These are phyloP conservation scores for Noccaea bulbosa DNA, from an alignment of 345 rosid genomes.

Conservation along the genomic window DNA sequence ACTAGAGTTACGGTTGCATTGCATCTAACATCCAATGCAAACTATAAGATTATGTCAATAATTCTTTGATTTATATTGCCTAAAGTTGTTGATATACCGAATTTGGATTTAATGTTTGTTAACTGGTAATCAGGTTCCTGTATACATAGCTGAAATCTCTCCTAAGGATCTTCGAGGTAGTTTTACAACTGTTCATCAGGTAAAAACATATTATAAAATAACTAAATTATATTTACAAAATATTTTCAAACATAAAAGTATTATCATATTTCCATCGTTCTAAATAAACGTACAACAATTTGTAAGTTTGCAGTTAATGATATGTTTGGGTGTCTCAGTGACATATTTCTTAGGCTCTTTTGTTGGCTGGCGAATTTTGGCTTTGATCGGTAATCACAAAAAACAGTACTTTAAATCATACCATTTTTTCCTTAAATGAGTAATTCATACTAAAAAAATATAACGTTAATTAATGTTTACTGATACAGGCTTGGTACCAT, in stretches of 20 bases:
- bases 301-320: slow-evolving; percentile 65
- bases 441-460: not conserved
- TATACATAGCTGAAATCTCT: slow-evolving; percentile 83
- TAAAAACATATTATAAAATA: not conserved
- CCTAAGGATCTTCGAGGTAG: slow-evolving; percentile 80
- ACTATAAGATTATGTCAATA: too few relatives aligned
- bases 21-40: too few relatives aligned
- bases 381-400: slow-evolving; percentile 58
- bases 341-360: slow-evolving; percentile 78
- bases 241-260: not conserved
- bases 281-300: not conserved
- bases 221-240: not conserved
- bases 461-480: not conserved
- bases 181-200: slow-evolving; percentile 66
- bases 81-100: too few relatives aligned
- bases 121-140: slow-evolving; percentile 57
- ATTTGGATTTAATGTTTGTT: not conserved
- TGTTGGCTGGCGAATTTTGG: slow-evolving; percentile 64
- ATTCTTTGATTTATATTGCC: too few relatives aligned
- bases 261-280: not conserved
- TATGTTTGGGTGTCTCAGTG: slow-evolving; percentile 71
- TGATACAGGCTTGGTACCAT: slow-evolving; percentile 36
- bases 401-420: not conserved
- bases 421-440: not conserved
- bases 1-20: too few relatives aligned